Evolutionary conservation across 331 rosid species (phyloP).

Genomic region (Phaseolus coccineus): DNA sequence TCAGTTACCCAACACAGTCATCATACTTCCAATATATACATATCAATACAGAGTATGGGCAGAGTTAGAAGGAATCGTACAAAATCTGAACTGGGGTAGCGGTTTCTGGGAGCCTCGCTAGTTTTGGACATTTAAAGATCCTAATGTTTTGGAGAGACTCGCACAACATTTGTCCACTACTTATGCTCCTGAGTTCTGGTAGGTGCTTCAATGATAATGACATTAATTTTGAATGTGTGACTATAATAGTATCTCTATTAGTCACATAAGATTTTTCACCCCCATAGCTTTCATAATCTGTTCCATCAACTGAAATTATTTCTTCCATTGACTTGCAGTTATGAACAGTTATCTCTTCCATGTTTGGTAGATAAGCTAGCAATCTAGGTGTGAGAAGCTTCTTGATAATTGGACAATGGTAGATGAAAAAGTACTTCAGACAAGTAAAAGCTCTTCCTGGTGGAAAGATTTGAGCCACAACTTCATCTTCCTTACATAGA

Average conservation of each 20-base stretch:
- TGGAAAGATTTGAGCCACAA: neutral
- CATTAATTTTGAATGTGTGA: neutral
- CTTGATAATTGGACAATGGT: neutral
- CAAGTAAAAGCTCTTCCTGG: neutral
- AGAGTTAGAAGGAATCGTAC: constrained; percentile 8
- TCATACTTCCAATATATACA: too few relatives aligned
- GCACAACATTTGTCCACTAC: constrained; percentile 28
- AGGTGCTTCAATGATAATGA: constrained; percentile 31
- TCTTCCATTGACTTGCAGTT: neutral
- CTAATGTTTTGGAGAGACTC: constrained; percentile 25
- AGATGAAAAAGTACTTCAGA: neutral
- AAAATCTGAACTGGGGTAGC: constrained; percentile 31
- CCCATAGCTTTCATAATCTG: neutral
- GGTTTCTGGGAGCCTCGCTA: constrained; percentile 20
- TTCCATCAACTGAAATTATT: neutral
- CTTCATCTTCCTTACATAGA: neutral
- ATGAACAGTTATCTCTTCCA: constrained; percentile 14
- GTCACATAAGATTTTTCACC: neutral
- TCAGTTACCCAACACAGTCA: neutral
- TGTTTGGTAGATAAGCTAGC: constrained; percentile 27
- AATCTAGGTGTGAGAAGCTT: neutral
- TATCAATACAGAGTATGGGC: constrained; percentile 7
- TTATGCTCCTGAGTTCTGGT: constrained; percentile 36
- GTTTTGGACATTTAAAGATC: constrained; percentile 37
- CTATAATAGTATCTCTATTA: neutral